phyloP scores from a whole-genome alignment of 1,284 basidiomycete genomes.

The Cutaneotrichosporon dermatis region DNA sequence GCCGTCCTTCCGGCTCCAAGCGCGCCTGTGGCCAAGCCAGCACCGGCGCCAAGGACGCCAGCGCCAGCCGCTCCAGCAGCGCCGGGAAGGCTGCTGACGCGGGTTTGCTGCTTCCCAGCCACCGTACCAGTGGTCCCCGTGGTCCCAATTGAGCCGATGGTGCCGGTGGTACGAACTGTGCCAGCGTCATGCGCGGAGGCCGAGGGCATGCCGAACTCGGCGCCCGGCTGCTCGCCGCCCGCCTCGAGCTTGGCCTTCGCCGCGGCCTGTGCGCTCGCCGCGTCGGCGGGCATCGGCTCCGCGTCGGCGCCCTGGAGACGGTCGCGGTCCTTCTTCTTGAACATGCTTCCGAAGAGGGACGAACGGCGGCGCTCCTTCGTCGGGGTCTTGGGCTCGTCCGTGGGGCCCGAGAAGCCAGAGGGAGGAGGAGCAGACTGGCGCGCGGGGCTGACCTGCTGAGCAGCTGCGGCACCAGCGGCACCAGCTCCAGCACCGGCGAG shows the following conservation, averaged over 20 bases:
- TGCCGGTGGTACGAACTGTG: too few species aligned
- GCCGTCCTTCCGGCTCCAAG: background rate
- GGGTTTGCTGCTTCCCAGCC: too few species aligned
- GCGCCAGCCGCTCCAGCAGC: background rate
- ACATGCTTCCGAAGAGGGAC: constrained; percentile 5
- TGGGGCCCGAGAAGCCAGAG: background rate
- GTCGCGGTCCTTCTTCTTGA: constrained; percentile 10
- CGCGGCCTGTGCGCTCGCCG: background rate
- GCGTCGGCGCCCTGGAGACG: background rate
- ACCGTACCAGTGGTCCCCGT: too few species aligned
- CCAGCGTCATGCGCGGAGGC: too few species aligned
- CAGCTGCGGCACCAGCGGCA: background rate
- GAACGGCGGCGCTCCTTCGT: constrained; percentile 9
- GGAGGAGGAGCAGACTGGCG: background rate
- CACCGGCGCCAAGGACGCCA: background rate
- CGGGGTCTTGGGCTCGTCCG: constrained; percentile 1
- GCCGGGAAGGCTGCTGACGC: background rate
- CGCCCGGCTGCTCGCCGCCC: too few species aligned
- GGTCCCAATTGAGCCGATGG: too few species aligned
- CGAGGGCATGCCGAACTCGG: too few species aligned
- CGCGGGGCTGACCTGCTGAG: background rate
- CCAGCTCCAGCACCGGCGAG: background rate
- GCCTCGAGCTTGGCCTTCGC: background rate
- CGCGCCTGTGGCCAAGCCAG: background rate
- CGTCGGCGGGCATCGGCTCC: constrained; percentile 2